Evolutionary conservation across 345 rosid species (phyloP), one percentile per base, ranked within the genome.

Genomic region (Salix arbutifolia): DNA sequence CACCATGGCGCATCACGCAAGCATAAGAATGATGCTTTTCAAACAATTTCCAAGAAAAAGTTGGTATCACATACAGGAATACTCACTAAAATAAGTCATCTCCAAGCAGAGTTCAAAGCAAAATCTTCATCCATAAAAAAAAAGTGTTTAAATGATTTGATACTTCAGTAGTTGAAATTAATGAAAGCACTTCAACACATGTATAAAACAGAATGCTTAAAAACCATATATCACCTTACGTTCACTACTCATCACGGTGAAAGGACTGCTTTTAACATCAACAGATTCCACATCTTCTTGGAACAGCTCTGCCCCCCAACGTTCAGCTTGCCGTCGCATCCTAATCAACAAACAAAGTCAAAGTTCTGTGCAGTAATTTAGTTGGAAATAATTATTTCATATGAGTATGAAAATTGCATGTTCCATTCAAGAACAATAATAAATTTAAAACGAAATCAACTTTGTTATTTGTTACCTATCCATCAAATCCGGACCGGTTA

Each of bases 401-500:
- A 69, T 7, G 69, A 11, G 67, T 7, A 35, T 38, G 21, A 13
- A 37, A 14, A 58, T 38, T 8, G 25, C n/a, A 21, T 4, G 8
- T 58, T 17, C 58, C 17, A 6, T 44, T 18, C 12, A 68, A 73
- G 42, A 71, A 69, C 72, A 38, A 67, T 13, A 4, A 60, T 14
- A 19, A 6, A 40, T 26, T 53, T 12, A 60, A 33, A 25, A 19
- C 2, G 67, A 30, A 35, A 19, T 31, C 35, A 52, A 12, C 52
- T 23, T 40, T n/a, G 5, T 35, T 44, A 23, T 31, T 16, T 6
- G 26, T 40, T 81, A 95, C 99, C 85, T 95, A 72, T 95, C 98
- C 99, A 95, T 95, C 82, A 93, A 91, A 93, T 93, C 98, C 5
- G 99, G 99, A 84, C 99, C 99, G 14, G 96, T 93, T 58, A 95